These are phyloP conservation scores for Knufia petricola DNA, from an alignment of 2,329 filamentous ascomycete species.

Conservation along the genomic window DNA sequence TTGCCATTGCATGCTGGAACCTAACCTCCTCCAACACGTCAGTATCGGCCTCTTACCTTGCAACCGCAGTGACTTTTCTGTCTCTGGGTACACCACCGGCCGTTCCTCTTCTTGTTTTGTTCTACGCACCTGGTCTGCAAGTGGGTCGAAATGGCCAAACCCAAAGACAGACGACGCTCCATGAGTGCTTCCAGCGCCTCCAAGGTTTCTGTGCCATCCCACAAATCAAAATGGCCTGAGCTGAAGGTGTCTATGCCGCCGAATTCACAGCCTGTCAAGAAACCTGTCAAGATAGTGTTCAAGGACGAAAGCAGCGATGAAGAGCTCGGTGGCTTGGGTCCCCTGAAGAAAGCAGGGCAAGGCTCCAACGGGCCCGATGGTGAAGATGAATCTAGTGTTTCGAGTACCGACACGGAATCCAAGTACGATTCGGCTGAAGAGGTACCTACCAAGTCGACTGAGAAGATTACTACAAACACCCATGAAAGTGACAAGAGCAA, in stretches of 20 bases:
- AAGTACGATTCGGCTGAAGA: neutral
- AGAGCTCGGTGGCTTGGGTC: neutral
- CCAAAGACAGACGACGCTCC: neutral
- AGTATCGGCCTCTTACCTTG: no score
- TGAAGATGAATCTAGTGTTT: neutral
- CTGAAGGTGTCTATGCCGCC: neutral
- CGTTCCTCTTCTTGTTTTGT: neutral
- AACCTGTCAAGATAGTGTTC: neutral
- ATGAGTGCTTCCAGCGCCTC: neutral
- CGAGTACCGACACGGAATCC: neutral
- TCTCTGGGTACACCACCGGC: no score
- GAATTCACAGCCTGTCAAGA: neutral
- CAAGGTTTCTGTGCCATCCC: neutral
- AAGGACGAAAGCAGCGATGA: neutral
- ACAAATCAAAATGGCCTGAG: neutral
- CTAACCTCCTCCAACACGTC: no score
- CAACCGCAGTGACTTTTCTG: no score
- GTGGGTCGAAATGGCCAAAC: neutral
- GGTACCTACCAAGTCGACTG: neutral
- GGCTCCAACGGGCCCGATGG: neutral
- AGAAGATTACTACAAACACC: neutral
- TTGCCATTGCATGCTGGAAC: no score
- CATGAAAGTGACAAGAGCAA: neutral
- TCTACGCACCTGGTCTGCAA: neutral
- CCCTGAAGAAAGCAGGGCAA: neutral